Evolutionary conservation across 2,329 filamentous ascomycete species (phyloP).

Genomic region (Sporothrix dimorphospora): DNA sequence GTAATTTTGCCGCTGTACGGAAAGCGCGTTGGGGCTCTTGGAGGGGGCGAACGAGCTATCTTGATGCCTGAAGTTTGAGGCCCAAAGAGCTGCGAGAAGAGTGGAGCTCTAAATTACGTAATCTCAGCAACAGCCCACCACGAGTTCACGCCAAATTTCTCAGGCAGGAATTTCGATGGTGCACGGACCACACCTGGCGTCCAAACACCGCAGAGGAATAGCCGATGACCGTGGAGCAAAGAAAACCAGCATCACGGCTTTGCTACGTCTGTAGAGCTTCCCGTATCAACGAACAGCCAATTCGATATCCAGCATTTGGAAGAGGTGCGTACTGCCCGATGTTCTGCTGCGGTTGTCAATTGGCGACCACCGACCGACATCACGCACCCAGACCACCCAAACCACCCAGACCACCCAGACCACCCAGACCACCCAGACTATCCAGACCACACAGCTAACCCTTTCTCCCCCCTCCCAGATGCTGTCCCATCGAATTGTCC

Average conservation of each 20-base stretch:
- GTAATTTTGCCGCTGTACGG: constrained; percentile 13
- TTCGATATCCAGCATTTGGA: constrained; percentile 28
- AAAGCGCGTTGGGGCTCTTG: constrained; percentile 21
- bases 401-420: too few relatives aligned
- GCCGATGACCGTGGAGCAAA: constrained; percentile 31
- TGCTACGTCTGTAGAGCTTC: constrained; percentile 12
- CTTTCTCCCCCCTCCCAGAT: constrained; percentile 50
- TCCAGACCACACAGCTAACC: background rate
- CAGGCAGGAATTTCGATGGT: constrained; percentile 19
- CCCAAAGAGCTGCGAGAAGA: background rate
- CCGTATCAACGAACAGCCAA: constrained; percentile 21
- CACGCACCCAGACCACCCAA: too few relatives aligned
- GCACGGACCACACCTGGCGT: constrained; percentile 29
- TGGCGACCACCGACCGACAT: background rate
- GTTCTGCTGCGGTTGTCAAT: background rate
- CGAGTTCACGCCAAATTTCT: background rate
- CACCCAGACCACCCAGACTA: too few relatives aligned
- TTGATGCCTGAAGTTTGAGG: constrained; percentile 24
- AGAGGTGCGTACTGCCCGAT: constrained; percentile 22
- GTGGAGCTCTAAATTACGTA: background rate
- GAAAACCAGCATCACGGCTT: constrained; percentile 28
- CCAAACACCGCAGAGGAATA: constrained; percentile 34
- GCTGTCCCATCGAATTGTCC: constrained; percentile 63
- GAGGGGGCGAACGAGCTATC: constrained; percentile 21
- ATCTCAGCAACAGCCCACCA: background rate